These are phyloP conservation scores for Glycine tomentella DNA, from an alignment of 306 rosid species.

Conservation along the genomic window DNA sequence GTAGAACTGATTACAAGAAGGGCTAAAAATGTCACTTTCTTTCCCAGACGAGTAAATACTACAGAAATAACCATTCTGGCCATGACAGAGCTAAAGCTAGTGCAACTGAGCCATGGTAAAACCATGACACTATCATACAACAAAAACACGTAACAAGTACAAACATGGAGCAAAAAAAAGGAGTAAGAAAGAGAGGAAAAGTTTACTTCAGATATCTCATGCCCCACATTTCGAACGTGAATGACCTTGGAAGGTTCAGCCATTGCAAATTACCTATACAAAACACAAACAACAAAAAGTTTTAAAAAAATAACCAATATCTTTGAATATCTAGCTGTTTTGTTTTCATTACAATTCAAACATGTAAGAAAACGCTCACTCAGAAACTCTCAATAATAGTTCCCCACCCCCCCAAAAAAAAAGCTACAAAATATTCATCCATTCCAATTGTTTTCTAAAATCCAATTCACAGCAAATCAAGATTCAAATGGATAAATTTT, in stretches of 20 bases:
- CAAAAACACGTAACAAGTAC: not conserved
- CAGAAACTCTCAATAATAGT: not conserved
- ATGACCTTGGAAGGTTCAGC: slow-evolving; percentile 96
- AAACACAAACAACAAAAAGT: not conserved
- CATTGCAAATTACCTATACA: slow-evolving; percentile 67
- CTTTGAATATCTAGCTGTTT: not conserved
- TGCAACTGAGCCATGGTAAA: not conserved
- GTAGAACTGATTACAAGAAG: not conserved
- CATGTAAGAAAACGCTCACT: slow-evolving; percentile 15
- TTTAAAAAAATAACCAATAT: not conserved
- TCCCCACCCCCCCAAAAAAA: too few species aligned
- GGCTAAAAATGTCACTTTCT: slow-evolving; percentile 16
- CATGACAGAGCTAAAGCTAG: slow-evolving; percentile 8
- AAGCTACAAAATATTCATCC: not conserved
- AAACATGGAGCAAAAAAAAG: too few species aligned
- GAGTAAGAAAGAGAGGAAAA: slow-evolving; percentile 27
- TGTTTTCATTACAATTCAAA: not conserved
- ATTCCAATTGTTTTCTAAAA: slow-evolving; percentile 16
- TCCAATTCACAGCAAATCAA: slow-evolving; percentile 38
- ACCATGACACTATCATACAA: slow-evolving; percentile 1
- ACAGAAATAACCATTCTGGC: slow-evolving; percentile 1
- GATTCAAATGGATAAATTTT: not conserved
- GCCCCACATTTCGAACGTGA: slow-evolving; percentile 97
- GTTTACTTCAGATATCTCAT: slow-evolving; percentile 86
- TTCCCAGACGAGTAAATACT: slow-evolving; percentile 18